Conservation (phyloP, 2,329 filamentous ascomycete species). For the Didymosphaeria variabile region DNA sequence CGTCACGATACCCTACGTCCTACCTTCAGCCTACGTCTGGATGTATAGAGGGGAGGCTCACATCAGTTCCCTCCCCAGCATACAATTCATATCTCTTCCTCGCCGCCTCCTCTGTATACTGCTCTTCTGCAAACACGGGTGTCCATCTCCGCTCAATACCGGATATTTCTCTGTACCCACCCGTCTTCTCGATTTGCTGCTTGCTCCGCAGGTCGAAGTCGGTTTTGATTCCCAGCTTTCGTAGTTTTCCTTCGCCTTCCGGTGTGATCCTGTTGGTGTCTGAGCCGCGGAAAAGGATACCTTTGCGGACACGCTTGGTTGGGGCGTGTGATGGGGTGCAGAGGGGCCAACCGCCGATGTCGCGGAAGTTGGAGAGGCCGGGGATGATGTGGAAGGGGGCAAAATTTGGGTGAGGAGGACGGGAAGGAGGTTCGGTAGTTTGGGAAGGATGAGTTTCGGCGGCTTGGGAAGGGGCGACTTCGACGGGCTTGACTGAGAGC, state of each 20-base stretch:
- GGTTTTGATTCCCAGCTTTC: slow-evolving; percentile 65
- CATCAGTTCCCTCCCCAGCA: slow-evolving; percentile 61
- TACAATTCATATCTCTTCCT: slow-evolving; percentile 68
- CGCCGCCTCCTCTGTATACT: slow-evolving; percentile 68
- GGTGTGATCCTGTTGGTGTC: slow-evolving; percentile 59
- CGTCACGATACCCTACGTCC: slow-evolving; percentile 63
- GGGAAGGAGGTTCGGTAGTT: too few species aligned
- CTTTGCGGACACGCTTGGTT: slow-evolving; percentile 54
- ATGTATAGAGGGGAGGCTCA: slow-evolving; percentile 6
- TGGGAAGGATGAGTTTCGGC: too few species aligned
- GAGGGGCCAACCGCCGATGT: slow-evolving; percentile 40
- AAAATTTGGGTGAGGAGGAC: slow-evolving; percentile 21
- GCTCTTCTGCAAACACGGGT: slow-evolving; percentile 69
- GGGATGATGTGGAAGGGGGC: slow-evolving; percentile 39
- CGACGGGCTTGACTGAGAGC: slow-evolving; percentile 17
- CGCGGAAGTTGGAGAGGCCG: slow-evolving; percentile 43
- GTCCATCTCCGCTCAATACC: slow-evolving; percentile 62
- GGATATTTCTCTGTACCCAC: slow-evolving; percentile 51
- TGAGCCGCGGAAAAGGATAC: slow-evolving; percentile 71
- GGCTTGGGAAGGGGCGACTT: slow-evolving; percentile 8
- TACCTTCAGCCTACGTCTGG: not conserved
- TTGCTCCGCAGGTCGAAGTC: slow-evolving; percentile 74
- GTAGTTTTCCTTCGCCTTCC: slow-evolving; percentile 23
- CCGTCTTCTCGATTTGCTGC: slow-evolving; percentile 62
- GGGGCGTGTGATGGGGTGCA: slow-evolving; percentile 7